phyloP scores from a whole-genome alignment of 1,139 yeast genomes.

The Diutina scorzettiae region DNA sequence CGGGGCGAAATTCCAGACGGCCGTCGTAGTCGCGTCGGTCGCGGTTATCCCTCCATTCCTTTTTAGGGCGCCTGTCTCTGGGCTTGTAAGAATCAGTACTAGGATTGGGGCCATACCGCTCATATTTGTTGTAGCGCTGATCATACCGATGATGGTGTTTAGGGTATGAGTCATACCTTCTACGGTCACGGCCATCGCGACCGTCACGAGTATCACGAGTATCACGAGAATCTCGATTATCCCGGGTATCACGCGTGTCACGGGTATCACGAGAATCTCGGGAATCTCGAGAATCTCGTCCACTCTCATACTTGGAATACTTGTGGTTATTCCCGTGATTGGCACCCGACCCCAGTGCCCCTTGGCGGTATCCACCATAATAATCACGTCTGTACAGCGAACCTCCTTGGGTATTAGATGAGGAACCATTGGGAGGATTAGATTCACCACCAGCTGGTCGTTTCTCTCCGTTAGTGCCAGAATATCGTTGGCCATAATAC shows the following conservation, averaged over 20 bases:
- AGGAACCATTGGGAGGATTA: neutral
- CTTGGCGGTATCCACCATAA: neutral
- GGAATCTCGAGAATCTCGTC: no score
- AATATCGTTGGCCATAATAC: conserved; percentile 5
- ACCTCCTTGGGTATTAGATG: neutral
- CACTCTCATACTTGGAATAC: conserved; percentile 1
- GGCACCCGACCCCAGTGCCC: neutral
- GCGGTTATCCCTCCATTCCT: neutral
- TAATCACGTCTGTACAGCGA: neutral
- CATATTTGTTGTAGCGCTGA: conserved; percentile 4
- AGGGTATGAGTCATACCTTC: neutral
- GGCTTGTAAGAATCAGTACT: conserved; percentile 4
- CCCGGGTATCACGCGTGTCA: no score
- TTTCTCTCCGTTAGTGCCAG: neutral
- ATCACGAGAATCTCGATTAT: no score
- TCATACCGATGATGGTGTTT: conserved; percentile 4
- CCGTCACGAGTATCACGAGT: no score
- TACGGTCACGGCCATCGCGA: conserved; percentile 3
- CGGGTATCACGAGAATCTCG: no score
- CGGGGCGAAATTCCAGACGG: neutral
- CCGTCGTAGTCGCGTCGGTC: neutral
- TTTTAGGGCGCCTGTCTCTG: neutral
- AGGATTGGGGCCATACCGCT: neutral
- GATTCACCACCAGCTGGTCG: neutral
- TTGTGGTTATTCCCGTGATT: neutral